phyloP scores from a whole-genome alignment of 441 rosid genomes.

The Brassica balearica region DNA sequence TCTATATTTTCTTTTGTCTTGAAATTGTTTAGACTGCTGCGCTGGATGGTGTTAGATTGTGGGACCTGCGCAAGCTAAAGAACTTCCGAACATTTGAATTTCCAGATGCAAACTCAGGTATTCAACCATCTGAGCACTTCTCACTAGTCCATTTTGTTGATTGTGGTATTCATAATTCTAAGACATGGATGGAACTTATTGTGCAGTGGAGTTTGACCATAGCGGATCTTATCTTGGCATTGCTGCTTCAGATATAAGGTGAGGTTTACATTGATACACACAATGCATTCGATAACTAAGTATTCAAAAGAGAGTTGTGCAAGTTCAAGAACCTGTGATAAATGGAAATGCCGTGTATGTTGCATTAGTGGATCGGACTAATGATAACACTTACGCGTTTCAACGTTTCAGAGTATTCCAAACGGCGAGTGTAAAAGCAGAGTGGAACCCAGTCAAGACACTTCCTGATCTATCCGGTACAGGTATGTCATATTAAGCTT shows the following conservation, averaged over 20 bases:
- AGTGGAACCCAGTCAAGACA: slow-evolving; percentile 88
- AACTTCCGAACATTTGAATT: slow-evolving; percentile 83
- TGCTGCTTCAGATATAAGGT: slow-evolving; percentile 94
- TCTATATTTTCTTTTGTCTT: background rate
- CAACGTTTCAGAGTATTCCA: slow-evolving; percentile 70
- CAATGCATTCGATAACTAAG: background rate
- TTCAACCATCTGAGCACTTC: slow-evolving; percentile 19
- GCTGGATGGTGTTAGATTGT: slow-evolving; percentile 90
- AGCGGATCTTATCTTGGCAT: slow-evolving; percentile 93
- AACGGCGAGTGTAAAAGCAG: slow-evolving; percentile 93
- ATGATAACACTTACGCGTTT: slow-evolving; percentile 5
- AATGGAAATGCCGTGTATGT: slow-evolving; percentile 5
- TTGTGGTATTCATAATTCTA: slow-evolving; percentile 13
- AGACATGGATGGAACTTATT: background rate
- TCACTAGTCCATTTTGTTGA: slow-evolving; percentile 10
- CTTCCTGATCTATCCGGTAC: slow-evolving; percentile 97
- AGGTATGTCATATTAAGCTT: slow-evolving; percentile 51
- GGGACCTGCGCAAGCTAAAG: slow-evolving; percentile 97
- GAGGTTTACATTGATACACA: slow-evolving; percentile 19
- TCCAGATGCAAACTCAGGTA: slow-evolving; percentile 85
- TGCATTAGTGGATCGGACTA: slow-evolving; percentile 10
- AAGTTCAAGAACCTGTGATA: background rate
- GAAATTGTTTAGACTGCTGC: slow-evolving; percentile 80
- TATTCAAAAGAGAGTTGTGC: background rate
- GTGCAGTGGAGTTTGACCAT: slow-evolving; percentile 95